Evolutionary conservation across 2,329 filamentous ascomycete species (phyloP).

Genomic region (Penicillium brevicompactum): DNA sequence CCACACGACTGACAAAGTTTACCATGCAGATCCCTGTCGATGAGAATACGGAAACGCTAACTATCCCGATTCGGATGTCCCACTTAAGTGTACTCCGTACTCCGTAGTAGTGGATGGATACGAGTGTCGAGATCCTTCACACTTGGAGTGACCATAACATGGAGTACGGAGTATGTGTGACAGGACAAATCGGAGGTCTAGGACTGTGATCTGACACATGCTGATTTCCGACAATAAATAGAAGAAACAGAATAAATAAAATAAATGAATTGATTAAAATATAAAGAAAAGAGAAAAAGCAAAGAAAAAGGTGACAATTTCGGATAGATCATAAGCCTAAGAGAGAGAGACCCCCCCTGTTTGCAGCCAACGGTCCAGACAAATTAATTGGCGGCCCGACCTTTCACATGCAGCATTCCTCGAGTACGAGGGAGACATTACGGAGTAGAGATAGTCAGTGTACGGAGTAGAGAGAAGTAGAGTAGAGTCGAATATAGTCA

Average conservation of each 20-base stretch:
- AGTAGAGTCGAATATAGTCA: no score
- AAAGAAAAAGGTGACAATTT: background rate
- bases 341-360: conserved; percentile 2
- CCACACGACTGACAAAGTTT: background rate
- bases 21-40: background rate
- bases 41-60: background rate
- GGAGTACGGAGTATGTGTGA: background rate
- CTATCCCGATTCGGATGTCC: background rate
- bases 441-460: no score
- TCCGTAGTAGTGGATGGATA: no score
- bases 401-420: no score
- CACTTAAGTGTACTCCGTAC: no score
- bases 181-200: conserved; percentile 14
- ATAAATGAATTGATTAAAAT: no score
- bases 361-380: conserved; percentile 12
- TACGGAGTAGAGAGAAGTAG: no score
- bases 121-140: background rate
- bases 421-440: no score
- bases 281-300: background rate
- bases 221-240: conserved; percentile 4
- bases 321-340: conserved; percentile 11
- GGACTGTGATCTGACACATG: conserved; percentile 13
- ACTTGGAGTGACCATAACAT: background rate
- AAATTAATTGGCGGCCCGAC: background rate
- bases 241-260: background rate